Evolutionary conservation across 345 rosid genomes (phyloP).

Genomic region (Salix purpurea): DNA sequence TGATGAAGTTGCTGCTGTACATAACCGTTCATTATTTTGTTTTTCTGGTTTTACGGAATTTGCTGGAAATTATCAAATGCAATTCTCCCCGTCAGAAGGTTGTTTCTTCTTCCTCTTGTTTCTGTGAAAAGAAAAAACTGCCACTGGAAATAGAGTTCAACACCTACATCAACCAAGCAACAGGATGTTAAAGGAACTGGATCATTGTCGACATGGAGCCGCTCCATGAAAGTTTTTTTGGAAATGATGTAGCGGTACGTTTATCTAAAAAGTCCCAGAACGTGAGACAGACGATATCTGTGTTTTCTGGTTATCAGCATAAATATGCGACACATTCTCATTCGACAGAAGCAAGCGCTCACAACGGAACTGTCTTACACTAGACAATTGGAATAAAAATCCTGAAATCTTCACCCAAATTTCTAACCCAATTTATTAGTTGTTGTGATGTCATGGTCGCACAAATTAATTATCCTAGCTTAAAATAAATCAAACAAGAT

Average conservation of each 20-base stretch:
- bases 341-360: too few relatives aligned
- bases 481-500: too few relatives aligned
- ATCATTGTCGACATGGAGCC: neutral
- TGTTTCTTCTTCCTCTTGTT: neutral
- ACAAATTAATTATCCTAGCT: too few relatives aligned
- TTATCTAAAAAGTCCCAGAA: neutral
- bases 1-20: neutral
- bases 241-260: too few relatives aligned
- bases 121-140: too few relatives aligned
- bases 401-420: neutral
- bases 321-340: neutral
- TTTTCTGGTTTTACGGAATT: too few relatives aligned
- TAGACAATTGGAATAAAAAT: too few relatives aligned
- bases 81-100: neutral
- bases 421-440: too few relatives aligned
- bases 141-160: neutral
- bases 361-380: too few relatives aligned
- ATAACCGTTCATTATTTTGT: neutral
- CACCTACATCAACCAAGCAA: neutral
- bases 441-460: accelerated
- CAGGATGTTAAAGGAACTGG: neutral
- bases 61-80: too few relatives aligned
- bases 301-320: neutral
- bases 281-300: neutral
- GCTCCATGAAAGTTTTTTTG: neutral